Base-by-base conservation (phyloP, 2,329 filamentous ascomycete species). In the Colletotrichum sp. region DNA sequence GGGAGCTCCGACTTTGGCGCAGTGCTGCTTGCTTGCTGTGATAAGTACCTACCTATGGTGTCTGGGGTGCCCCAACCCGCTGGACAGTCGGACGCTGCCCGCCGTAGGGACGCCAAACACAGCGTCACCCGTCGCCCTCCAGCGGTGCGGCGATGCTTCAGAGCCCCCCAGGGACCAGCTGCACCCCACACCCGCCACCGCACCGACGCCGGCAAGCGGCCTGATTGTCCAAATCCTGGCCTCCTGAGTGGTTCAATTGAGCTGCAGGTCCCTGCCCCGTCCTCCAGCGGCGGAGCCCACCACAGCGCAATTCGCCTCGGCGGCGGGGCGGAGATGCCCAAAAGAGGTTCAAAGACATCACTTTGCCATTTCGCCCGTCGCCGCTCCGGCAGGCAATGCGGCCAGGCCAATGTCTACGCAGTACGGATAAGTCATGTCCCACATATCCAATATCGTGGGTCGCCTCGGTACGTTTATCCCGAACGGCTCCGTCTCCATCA, bases 291-390 rank as follows among this genome's bases (percentile, higher is more conserved):
- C 70, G 70, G 70, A 71, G 38, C 63, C 43, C 54, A 36, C 31
- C 29, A 13, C 13, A 15, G 12, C 24, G 5, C 63, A 57, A 36
- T 21, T 58, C 15, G 21, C 27, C 34, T 65, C 58, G 47, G 51
- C 63, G 66, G 70, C 70, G 70, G 70, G 63, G 74, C 74, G 74
- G 74, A 74, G 71, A 67, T 71, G 67, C 74, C 74, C 71, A 74
- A 75, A 74, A 51, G 59, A 67, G 74, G 36, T 66, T 58, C 66
- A 38, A 64, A 34, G 16, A 29, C 29, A 33, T 55, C 47, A 51
- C 43, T 34, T 57, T 59, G n/a, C 27, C 67, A 59, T 64, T 58
- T 70, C n/a, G 38, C 69, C 27, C 16, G 15, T 67, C 27, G 63
- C 65, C 65, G 58, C 57, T 47, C 66, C 70, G 70, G 70, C 70